phyloP scores from a whole-genome alignment of 768 basidiomycete genomes.

The Mycena sanguinolenta region DNA sequence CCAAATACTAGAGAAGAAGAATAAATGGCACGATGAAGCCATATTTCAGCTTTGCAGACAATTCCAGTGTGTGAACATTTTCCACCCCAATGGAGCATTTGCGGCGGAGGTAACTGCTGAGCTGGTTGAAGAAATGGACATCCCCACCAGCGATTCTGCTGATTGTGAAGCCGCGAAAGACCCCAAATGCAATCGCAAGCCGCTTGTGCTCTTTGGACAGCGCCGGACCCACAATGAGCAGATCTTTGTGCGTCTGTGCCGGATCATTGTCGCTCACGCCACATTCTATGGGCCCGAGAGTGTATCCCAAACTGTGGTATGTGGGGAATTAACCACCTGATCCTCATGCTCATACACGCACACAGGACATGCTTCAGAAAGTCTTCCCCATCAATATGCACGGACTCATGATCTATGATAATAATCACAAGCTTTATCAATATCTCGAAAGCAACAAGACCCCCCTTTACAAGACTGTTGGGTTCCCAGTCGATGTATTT shows the following conservation, averaged over 20 bases:
- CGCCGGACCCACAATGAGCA: no score
- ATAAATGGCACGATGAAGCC: slow-evolving; percentile 37
- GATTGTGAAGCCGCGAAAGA: no score
- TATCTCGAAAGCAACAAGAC: slow-evolving; percentile 7
- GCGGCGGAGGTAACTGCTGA: no score
- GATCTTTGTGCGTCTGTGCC: no score
- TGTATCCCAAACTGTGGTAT: slow-evolving; percentile 2
- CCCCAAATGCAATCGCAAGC: no score
- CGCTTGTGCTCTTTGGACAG: no score
- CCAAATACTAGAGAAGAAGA: slow-evolving; percentile 36
- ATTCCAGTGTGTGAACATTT: neutral
- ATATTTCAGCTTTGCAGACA: slow-evolving; percentile 39
- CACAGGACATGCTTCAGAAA: neutral
- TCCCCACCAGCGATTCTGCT: no score
- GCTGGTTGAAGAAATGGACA: no score
- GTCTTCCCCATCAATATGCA: slow-evolving; percentile 27
- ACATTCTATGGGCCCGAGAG: neutral
- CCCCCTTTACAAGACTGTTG: slow-evolving; percentile 1
- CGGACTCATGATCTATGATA: slow-evolving; percentile 38
- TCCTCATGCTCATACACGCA: no score
- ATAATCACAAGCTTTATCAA: slow-evolving; percentile 36
- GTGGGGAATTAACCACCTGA: no score
- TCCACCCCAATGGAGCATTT: neutral
- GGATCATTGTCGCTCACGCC: no score
- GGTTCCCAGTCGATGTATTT: neutral